Conservation (phyloP, 2,329 filamentous ascomycete species). For the Podosphaera leucotricha region DNA sequence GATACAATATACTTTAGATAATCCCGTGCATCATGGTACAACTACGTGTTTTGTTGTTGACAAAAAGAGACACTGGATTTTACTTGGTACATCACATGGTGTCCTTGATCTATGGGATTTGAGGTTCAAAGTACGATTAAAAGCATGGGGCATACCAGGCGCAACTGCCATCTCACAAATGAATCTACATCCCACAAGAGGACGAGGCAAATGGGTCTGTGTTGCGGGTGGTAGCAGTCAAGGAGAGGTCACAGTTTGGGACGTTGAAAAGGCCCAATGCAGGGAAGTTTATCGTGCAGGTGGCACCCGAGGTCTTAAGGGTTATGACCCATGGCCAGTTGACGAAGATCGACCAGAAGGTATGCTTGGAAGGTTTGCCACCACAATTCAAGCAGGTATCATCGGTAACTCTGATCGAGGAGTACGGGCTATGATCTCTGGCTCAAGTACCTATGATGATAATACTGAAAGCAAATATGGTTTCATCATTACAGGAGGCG, state of each 20-base stretch:
- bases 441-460: slow-evolving; percentile 42
- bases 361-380: slow-evolving; percentile 69
- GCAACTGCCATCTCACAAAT: slow-evolving; percentile 62
- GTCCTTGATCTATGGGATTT: slow-evolving; percentile 90
- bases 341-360: slow-evolving; percentile 75
- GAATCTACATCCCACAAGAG: slow-evolving; percentile 52
- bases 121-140: slow-evolving; percentile 72
- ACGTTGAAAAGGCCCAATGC: slow-evolving; percentile 72
- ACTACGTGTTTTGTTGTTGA: slow-evolving; percentile 84
- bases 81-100: slow-evolving; percentile 79
- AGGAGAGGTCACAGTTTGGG: slow-evolving; percentile 87
- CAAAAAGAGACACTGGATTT: slow-evolving; percentile 66
- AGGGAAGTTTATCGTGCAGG: slow-evolving; percentile 63
- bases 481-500: slow-evolving; percentile 69
- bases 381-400: slow-evolving; percentile 38
- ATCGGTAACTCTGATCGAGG: slow-evolving; percentile 34
- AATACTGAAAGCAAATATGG: slow-evolving; percentile 51
- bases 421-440: slow-evolving; percentile 52
- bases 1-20: slow-evolving; percentile 55
- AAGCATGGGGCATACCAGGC: slow-evolving; percentile 69
- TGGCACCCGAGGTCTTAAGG: slow-evolving; percentile 32
- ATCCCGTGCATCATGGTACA: slow-evolving; percentile 75
- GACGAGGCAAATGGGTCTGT: slow-evolving; percentile 64
- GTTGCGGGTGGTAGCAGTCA: slow-evolving; percentile 70
- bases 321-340: slow-evolving; percentile 66